A percentile compares a stretch with the other conserved stretches of the same genome.
These are phyloP conservation scores for Rhizopus microsporus DNA, from an alignment of 371 early-diverging fungal genomes.

Conservation along the genomic window DNA sequence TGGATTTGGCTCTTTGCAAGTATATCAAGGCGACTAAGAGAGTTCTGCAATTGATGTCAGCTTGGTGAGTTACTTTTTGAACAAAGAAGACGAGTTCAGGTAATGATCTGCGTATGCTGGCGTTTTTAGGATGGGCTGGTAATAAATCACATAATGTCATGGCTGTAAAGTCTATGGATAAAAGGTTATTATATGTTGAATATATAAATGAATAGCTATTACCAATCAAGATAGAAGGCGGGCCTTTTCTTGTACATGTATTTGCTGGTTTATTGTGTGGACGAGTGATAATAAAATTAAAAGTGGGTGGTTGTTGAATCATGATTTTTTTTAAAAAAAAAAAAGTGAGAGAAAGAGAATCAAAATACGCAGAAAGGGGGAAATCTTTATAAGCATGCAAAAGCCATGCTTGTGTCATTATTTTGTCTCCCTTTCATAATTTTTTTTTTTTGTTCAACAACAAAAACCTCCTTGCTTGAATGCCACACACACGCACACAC, in stretches of 20 bases:
- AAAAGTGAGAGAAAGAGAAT: conserved; percentile 3
- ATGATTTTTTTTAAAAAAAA: conserved; percentile 6
- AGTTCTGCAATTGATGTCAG: conserved; percentile 35
- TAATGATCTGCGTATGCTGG: conserved; percentile 3
- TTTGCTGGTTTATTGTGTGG: conserved; percentile 5
- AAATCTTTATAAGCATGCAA: too few species aligned
- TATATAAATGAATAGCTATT: not conserved
- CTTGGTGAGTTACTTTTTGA: conserved; percentile 38
- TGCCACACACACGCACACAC: too few species aligned
- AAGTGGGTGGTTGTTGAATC: conserved; percentile 23
- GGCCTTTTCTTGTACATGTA: not conserved
- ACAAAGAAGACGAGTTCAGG: conserved; percentile 39
- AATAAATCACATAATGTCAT: conserved; percentile 27
- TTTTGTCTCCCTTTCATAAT: too few species aligned
- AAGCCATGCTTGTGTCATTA: too few species aligned
- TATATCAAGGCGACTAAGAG: conserved; percentile 49
- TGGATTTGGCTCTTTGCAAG: conserved; percentile 42
- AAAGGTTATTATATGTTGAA: not conserved
- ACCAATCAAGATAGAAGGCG: conserved; percentile 29
- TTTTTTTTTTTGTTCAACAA: too few species aligned
- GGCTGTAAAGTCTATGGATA: conserved; percentile 22
- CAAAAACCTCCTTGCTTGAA: too few species aligned
- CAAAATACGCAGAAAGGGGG: not conserved
- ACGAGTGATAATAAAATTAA: conserved; percentile 17
- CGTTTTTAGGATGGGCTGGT: conserved; percentile 8